Conservation (phyloP, 192 early-diverging fungal species). For the Mortierella claussenii region DNA sequence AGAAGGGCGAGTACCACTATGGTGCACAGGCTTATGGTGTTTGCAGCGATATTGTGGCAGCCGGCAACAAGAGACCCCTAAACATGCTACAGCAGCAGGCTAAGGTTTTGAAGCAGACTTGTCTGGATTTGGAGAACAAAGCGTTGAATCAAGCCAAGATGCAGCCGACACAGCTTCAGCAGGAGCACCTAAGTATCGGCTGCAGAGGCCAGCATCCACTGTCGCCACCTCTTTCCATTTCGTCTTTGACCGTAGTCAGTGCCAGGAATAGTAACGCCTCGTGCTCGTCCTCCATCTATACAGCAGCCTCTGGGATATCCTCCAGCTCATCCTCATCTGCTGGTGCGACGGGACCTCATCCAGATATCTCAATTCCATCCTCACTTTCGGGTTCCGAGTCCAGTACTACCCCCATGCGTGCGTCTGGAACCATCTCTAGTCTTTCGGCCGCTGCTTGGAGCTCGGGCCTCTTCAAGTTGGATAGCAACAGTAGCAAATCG, state of each 20-base stretch:
- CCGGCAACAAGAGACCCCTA: conserved; percentile 27
- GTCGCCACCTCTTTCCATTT: too few species aligned
- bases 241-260: background rate
- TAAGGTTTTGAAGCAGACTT: conserved; percentile 14
- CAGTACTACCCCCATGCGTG: background rate
- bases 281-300: background rate
- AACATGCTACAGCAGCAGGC: conserved; percentile 31
- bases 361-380: conserved; percentile 36
- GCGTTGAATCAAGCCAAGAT: conserved; percentile 17
- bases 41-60: conserved; percentile 35
- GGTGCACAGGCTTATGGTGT: conserved; percentile 45
- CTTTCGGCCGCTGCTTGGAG: conserved; percentile 25
- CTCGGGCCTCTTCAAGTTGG: conserved; percentile 28
- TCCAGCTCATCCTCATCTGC: background rate
- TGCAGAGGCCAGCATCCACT: background rate
- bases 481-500: background rate
- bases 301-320: background rate
- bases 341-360: background rate
- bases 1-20: conserved; percentile 40
- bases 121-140: conserved; percentile 10
- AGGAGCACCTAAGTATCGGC: background rate
- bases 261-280: background rate
- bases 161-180: background rate
- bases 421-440: conserved; percentile 12
- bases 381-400: conserved; percentile 20